Evolutionary conservation across 169 alveolate species (phyloP), one percentile per base, ranked within the genome.

Genomic region (Ichthyophthirius multifiliis): DNA sequence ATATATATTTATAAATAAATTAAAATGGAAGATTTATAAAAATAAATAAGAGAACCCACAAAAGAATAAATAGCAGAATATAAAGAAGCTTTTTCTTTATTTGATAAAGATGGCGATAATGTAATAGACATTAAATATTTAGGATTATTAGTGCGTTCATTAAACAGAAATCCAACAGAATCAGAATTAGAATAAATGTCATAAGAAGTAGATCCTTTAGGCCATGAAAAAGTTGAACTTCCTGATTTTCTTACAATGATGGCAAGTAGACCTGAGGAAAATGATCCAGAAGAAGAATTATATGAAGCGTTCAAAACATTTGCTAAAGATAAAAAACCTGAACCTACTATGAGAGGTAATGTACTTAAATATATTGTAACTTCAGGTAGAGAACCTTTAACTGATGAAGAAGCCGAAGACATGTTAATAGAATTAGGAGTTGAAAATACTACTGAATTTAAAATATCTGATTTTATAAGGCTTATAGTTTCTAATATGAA

Each of bases 201-300:
- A 55, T 62, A 73, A n/a, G 87, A 87, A 76, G 85, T 83, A 6
- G 92, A 87, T 75, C 87, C 89, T 5, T 85, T 82, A 67, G 74
- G 71, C 4, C 73, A 71, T 20, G 92, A 85, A 30, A 43, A 43
- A 55, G 84, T 87, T 23, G 87, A 83, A 45, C 83, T 81, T 43
- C 89, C 89, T 9, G 92, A 87, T 47, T 87, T 87, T 45, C 62
- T 87, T 3, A 44, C 81, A 18, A 31, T 83, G 23, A 82, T 87
- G 76, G 87, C 89, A 18, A 83, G 76, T 64, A 80, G 82, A 46
- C 41, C 30, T 13, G 83, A 86, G 82, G 96, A 92, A 55, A 82
- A 87, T 63, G 93, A 89, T 71, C 80, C 91, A 16, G 93, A 86
- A 77, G 92, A 92, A 44, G 96, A 92, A 71, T 85, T 92, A 74